A percentile compares a stretch with the other conserved stretches of the same genome.
Conservation (phyloP, 139 green algal genomes). For the Micromonas pusilla region DNA sequence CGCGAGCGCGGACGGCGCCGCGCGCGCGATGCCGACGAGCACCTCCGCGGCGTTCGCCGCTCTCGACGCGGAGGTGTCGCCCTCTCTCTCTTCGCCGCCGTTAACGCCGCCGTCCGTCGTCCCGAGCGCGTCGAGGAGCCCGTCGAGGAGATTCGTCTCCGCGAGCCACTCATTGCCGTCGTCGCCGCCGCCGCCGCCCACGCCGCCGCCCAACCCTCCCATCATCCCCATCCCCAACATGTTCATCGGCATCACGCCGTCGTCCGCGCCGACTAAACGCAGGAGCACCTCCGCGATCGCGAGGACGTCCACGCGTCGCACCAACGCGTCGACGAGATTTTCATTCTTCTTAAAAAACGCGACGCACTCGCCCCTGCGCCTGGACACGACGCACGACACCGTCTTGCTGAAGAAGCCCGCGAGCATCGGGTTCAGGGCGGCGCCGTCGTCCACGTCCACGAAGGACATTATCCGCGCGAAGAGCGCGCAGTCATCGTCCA, state of each 20-base stretch:
- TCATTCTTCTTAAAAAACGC: conserved; percentile 10
- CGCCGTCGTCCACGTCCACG: neutral
- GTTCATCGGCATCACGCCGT: conserved; percentile 42
- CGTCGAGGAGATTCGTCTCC: conserved; percentile 43
- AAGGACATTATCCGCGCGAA: neutral
- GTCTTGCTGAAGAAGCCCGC: conserved; percentile 12
- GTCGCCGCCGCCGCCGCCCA: neutral
- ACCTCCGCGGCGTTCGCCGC: conserved; percentile 43
- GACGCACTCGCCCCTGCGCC: conserved; percentile 14
- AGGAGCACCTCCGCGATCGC: conserved; percentile 38
- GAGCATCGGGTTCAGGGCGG: neutral
- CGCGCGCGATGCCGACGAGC: conserved; percentile 40
- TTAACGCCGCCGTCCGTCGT: no score
- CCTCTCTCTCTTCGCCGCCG: no score
- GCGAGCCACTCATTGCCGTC: conserved; percentile 37
- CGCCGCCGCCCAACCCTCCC: neutral
- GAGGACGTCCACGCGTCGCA: neutral
- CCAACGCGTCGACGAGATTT: neutral
- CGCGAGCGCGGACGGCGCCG: conserved; percentile 38
- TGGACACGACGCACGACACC: neutral
- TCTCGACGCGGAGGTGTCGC: conserved; percentile 21
- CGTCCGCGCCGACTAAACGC: conserved; percentile 44
- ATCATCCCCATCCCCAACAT: neutral
- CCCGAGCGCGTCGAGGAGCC: conserved; percentile 37
- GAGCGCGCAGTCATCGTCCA: conserved; percentile 47